Conservation (phyloP, 2,329 filamentous ascomycete genomes). For the Clonostachys rhizophaga region DNA sequence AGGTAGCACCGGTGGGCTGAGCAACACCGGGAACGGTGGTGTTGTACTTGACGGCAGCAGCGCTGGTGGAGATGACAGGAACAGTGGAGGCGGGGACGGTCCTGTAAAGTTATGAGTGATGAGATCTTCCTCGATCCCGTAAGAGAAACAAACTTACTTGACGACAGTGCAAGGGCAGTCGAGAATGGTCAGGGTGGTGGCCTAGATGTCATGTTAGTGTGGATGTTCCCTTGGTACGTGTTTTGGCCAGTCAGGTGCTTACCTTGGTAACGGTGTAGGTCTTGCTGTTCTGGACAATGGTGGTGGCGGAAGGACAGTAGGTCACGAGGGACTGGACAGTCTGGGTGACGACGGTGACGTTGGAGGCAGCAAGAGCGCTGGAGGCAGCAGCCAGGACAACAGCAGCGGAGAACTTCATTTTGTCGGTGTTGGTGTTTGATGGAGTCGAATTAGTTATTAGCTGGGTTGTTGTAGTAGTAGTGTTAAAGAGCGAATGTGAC, state of each 20-base stretch:
- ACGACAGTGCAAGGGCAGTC: conserved; percentile 68
- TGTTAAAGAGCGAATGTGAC: conserved; percentile 55
- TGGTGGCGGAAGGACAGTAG: conserved; percentile 66
- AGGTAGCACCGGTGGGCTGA: conserved; percentile 19
- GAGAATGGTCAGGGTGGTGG: conserved; percentile 67
- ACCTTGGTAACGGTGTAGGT: conserved; percentile 68
- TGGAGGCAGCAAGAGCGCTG: conserved; percentile 41
- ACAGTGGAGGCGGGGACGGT: conserved; percentile 16
- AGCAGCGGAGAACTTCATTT: conserved; percentile 60
- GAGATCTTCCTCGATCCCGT: no score
- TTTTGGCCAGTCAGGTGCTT: conserved; percentile 14
- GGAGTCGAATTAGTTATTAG: conserved; percentile 14
- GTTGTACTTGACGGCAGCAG: conserved; percentile 7
- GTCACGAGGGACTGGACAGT: conserved; percentile 63
- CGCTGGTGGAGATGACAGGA: conserved; percentile 10
- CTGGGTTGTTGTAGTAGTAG: conserved; percentile 19
- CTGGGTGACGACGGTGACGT: conserved; percentile 58
- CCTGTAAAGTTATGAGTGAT: no score
- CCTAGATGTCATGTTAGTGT: conserved; percentile 22
- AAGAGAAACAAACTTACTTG: conserved; percentile 18
- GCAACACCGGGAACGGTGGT: conserved; percentile 16
- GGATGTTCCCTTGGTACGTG: neutral
- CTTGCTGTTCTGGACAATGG: conserved; percentile 56
- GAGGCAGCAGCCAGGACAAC: conserved; percentile 45
- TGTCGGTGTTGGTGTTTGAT: conserved; percentile 43